Conservation (phyloP, 305 asterid genomes). For the Solanum hybrid region DNA sequence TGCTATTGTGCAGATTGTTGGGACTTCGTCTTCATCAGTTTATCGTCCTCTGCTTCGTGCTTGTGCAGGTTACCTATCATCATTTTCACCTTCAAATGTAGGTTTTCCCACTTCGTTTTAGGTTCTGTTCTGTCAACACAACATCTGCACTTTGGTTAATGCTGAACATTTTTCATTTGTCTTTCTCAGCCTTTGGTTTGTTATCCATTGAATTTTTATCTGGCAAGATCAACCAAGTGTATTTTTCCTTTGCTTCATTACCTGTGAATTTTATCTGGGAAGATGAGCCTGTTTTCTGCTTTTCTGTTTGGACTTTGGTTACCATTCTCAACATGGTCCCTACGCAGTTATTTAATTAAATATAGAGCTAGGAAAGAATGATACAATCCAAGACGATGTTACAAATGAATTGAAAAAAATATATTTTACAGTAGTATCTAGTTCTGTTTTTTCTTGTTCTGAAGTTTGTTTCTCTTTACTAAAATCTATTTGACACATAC, state of each 20-base stretch:
- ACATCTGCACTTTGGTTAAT: background rate
- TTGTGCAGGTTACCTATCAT: conserved; percentile 87
- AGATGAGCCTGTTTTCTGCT: background rate
- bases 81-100: conserved; percentile 89
- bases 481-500: conserved; percentile 8
- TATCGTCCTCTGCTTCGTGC: conserved; percentile 85
- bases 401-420: background rate
- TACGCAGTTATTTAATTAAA: background rate
- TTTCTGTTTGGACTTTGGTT: background rate
- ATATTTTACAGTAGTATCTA: background rate
- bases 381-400: background rate
- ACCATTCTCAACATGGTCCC: background rate
- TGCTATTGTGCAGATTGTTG: conserved; percentile 65
- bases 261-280: background rate
- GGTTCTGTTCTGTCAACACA: background rate
- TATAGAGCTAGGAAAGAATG: background rate
- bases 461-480: conserved; percentile 11
- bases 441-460: conserved; percentile 11
- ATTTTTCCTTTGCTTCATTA: background rate
- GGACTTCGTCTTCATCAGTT: conserved; percentile 63
- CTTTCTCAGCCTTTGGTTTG: background rate
- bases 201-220: background rate
- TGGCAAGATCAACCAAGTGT: background rate
- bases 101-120: conserved; percentile 32
- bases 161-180: conserved; percentile 2